Conservation (phyloP, 257 asterid genomes). For the Rhazya stricta region DNA sequence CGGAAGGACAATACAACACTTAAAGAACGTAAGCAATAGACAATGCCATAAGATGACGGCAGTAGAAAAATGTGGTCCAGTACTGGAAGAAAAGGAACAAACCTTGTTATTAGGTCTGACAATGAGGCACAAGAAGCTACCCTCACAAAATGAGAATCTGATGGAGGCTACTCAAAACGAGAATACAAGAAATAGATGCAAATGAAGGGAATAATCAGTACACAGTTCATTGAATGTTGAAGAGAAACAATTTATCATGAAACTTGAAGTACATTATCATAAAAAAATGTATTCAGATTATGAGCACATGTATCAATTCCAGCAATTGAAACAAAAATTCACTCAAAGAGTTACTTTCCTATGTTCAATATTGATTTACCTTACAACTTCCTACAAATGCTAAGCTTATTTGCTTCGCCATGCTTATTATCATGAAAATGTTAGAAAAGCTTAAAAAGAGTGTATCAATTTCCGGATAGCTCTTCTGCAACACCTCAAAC, state of each 20-base stretch:
- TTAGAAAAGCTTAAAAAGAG: neutral
- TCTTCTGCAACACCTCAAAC: neutral
- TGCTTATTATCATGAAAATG: neutral
- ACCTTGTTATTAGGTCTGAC: constrained; percentile 84
- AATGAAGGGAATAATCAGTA: constrained; percentile 1
- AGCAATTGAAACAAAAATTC: neutral
- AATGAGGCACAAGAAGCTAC: constrained; percentile 78
- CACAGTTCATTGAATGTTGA: neutral
- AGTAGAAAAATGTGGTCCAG: neutral
- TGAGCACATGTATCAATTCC: neutral
- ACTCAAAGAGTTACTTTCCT: neutral
- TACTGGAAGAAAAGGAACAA: constrained; percentile 20
- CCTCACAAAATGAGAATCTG: constrained; percentile 63
- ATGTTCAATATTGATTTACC: neutral
- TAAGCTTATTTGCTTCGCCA: neutral
- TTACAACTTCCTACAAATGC: neutral
- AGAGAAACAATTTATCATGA: neutral
- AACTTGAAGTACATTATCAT: neutral
- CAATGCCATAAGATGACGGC: neutral
- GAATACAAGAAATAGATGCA: constrained; percentile 21
- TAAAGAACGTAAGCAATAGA: neutral
- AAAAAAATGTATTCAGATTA: neutral
- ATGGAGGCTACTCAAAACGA: constrained; percentile 41
- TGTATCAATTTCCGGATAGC: neutral
- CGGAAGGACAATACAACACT: neutral